phyloP scores from a whole-genome alignment of 352 stramenopile genomes.

The Globisporangium middletonii region DNA sequence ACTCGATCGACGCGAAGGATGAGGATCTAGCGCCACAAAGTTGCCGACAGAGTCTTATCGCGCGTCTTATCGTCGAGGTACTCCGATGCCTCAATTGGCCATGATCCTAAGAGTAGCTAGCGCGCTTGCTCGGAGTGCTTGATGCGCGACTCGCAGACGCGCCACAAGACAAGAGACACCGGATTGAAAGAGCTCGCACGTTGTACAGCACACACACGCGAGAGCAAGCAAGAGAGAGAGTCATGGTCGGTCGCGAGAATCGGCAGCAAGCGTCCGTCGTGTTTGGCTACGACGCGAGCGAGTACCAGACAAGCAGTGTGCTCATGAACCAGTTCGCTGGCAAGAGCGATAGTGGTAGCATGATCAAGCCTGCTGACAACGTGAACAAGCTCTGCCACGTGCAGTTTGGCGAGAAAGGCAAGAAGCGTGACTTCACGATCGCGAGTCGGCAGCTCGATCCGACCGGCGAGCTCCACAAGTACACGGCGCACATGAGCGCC shows the following conservation, averaged over 20 bases:
- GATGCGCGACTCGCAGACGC: no score
- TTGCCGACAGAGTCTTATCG: no score
- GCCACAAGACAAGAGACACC: no score
- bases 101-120: no score
- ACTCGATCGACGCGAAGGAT: no score
- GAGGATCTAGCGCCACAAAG: no score
- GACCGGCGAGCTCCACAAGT: conserved; percentile 61
- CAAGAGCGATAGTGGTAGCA: conserved; percentile 3
- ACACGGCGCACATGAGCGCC: conserved; percentile 39
- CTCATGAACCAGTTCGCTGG: conserved; percentile 42
- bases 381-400: conserved; percentile 63
- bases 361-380: conserved; percentile 22
- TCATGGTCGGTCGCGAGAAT: conserved; percentile 12
- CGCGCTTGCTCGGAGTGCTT: no score
- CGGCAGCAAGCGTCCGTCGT: conserved; percentile 59
- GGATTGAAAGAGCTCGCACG: no score
- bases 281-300: conserved; percentile 46
- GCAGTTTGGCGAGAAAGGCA: conserved; percentile 54
- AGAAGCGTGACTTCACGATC: conserved; percentile 51
- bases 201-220: no score
- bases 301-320: conserved; percentile 45
- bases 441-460: conserved; percentile 49
- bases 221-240: conserved; percentile 3
- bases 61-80: no score
- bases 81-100: no score